phyloP scores from a whole-genome alignment of 129 eudicot species.

The Ambrosia artemisiifolia region DNA sequence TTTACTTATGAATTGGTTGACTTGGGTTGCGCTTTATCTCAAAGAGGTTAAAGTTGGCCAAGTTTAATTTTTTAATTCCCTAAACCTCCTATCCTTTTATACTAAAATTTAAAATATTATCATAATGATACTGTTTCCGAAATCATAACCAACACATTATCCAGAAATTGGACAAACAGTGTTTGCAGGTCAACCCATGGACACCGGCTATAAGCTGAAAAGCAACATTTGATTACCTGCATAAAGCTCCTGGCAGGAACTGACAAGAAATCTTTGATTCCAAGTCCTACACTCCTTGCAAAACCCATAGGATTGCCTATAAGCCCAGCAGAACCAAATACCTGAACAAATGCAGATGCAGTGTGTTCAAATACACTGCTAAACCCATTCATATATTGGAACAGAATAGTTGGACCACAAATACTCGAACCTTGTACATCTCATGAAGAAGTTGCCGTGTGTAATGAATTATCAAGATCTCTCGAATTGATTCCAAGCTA shows the following conservation, averaged over 20 bases:
- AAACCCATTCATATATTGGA: not conserved
- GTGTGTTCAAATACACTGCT: not conserved
- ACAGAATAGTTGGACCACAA: not conserved
- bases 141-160: not conserved
- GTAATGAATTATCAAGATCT: conserved; percentile 79
- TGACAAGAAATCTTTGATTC: conserved; percentile 85
- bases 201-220: not conserved
- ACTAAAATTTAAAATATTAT: not conserved
- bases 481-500: conserved; percentile 93
- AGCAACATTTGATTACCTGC: conserved; percentile 46
- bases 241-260: conserved; percentile 81
- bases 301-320: conserved; percentile 97
- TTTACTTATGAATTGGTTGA: not conserved
- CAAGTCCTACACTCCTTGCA: conserved; percentile 88
- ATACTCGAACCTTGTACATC: conserved; percentile 75
- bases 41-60: not conserved
- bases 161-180: not conserved
- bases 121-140: not conserved
- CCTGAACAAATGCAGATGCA: conserved; percentile 44
- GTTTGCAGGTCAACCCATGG: conserved; percentile 7
- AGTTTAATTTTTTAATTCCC: not conserved
- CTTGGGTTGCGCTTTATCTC: not conserved
- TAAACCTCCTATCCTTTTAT: not conserved
- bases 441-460: conserved; percentile 88
- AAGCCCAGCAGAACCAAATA: conserved; percentile 99